Evolutionary conservation across 495 filamentous ascomycete genomes (phyloP).

Genomic region (Usnea hakonensis): DNA sequence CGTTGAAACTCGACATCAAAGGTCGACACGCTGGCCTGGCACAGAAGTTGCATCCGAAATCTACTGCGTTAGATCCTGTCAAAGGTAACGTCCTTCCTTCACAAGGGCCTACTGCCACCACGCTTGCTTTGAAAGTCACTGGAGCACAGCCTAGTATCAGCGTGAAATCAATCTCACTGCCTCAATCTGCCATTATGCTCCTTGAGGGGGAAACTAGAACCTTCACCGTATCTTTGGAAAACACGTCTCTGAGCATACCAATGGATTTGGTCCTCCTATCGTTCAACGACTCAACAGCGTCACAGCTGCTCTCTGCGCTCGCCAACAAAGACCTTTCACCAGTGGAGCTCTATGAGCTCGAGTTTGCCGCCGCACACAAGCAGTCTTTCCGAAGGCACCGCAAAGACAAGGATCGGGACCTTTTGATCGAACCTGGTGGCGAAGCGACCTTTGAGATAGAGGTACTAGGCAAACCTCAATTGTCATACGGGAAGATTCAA

Average conservation of each 20-base stretch:
- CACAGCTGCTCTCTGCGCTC: constrained; percentile 64
- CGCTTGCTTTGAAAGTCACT: constrained; percentile 62
- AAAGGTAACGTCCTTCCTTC: constrained; percentile 32
- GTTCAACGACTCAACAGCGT: constrained; percentile 80
- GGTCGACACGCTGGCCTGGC: constrained; percentile 2
- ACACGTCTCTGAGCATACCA: constrained; percentile 59
- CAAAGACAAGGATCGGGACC: constrained; percentile 39
- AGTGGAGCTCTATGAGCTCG: constrained; percentile 75
- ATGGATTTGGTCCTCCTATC: constrained; percentile 82
- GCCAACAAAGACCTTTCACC: constrained; percentile 66
- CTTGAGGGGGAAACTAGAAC: constrained; percentile 74
- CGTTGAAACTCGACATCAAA: constrained; percentile 59
- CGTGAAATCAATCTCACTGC: constrained; percentile 66
- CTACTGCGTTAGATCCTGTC: constrained; percentile 34
- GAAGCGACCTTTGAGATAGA: constrained; percentile 73
- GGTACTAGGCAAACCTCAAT: constrained; percentile 73
- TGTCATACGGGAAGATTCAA: constrained; percentile 74
- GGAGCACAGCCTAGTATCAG: constrained; percentile 66
- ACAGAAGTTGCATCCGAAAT: constrained; percentile 61
- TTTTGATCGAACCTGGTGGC: constrained; percentile 59
- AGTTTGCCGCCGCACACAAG: constrained; percentile 65
- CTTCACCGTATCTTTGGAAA: constrained; percentile 75
- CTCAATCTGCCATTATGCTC: constrained; percentile 84
- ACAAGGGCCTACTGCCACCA: constrained; percentile 26
- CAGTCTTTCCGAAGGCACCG: constrained; percentile 62